phyloP scores from a whole-genome alignment of 129 eudicot species.

The Chrysanthemum lavandulifolium region DNA sequence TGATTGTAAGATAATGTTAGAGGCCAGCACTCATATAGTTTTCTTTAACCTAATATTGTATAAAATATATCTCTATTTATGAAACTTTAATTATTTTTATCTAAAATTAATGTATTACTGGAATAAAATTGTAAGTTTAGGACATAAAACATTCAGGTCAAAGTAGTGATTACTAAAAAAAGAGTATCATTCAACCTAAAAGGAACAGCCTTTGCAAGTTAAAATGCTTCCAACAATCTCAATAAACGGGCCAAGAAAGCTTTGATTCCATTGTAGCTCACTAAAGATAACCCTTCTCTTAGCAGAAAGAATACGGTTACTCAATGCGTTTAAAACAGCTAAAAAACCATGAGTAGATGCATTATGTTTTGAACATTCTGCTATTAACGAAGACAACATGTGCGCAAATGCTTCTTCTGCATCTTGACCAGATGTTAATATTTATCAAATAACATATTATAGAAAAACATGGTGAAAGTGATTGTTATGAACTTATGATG shows the following conservation, averaged over 20 bases:
- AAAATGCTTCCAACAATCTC: slow-evolving; percentile 81
- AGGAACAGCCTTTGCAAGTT: slow-evolving; percentile 77
- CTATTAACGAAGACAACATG: slow-evolving; percentile 81
- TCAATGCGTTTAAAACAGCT: slow-evolving; percentile 45
- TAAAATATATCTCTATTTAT: too few relatives aligned
- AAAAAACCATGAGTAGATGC: slow-evolving; percentile 42
- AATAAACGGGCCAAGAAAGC: slow-evolving; percentile 73
- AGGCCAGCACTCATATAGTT: too few relatives aligned
- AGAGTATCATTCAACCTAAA: slow-evolving; percentile 87
- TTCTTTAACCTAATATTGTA: too few relatives aligned
- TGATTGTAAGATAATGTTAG: too few relatives aligned
- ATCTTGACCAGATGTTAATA: slow-evolving; percentile 51
- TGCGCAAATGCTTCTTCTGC: slow-evolving; percentile 92
- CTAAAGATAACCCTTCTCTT: slow-evolving; percentile 20
- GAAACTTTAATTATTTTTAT: too few relatives aligned
- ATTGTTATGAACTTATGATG: background rate
- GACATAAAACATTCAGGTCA: too few relatives aligned
- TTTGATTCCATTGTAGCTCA: too few relatives aligned
- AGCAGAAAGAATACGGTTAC: slow-evolving; percentile 48
- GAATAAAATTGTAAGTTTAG: too few relatives aligned
- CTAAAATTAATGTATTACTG: background rate
- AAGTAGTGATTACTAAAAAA: background rate
- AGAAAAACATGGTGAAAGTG: background rate
- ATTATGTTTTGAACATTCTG: slow-evolving; percentile 62
- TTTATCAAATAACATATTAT: background rate